Percentiles rank a stretch among this genome's conserved stretches.
These are phyloP conservation scores for Cladosporium cucumerinum DNA, from an alignment of 2,329 filamentous ascomycete genomes.

Conservation along the genomic window DNA sequence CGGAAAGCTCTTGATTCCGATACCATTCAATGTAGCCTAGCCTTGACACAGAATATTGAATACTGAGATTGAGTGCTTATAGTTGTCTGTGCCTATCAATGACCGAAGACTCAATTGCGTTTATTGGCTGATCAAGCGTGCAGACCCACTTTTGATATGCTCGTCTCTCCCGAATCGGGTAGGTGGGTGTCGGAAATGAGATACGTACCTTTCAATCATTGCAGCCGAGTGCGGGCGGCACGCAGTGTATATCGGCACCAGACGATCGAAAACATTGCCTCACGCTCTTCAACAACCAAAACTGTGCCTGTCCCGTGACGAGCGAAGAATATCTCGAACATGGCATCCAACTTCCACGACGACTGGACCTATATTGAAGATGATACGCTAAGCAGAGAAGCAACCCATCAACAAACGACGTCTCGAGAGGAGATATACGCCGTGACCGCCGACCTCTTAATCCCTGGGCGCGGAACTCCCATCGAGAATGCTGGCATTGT, in stretches of 20 bases:
- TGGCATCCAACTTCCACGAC: neutral
- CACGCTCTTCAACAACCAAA: neutral
- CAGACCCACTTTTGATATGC: neutral
- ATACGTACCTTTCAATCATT: neutral
- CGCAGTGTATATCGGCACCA: neutral
- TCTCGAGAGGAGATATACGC: neutral
- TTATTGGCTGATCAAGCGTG: neutral
- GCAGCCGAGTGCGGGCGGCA: neutral
- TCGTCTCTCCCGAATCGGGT: neutral
- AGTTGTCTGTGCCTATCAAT: neutral
- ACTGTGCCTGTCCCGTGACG: neutral
- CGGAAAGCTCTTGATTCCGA: neutral
- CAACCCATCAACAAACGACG: neutral
- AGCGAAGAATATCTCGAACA: neutral
- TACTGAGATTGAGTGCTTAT: neutral
- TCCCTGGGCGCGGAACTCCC: conserved; percentile 48
- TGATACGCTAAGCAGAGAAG: neutral
- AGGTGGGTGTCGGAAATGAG: neutral
- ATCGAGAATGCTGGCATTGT: conserved; percentile 41
- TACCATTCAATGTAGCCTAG: neutral
- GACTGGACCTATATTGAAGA: neutral
- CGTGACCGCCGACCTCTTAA: conserved; percentile 38
- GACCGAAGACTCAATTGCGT: neutral
- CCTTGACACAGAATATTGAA: neutral
- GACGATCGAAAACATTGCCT: too few species aligned